phyloP scores from a whole-genome alignment of 2,329 filamentous ascomycete genomes.

The Fusarium sp. region DNA sequence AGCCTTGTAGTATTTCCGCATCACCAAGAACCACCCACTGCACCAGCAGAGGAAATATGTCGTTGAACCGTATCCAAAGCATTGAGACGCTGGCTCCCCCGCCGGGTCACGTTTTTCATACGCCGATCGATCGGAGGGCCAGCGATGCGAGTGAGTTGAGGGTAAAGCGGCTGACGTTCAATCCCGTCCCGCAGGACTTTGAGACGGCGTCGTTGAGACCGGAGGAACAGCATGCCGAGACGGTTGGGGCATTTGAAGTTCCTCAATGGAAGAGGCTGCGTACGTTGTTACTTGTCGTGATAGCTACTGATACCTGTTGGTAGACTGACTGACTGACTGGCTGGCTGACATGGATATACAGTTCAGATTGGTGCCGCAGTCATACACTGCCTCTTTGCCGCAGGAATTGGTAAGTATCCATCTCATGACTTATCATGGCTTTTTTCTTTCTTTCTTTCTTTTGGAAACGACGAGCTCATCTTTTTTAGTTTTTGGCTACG shows the following conservation, averaged over 20 bases:
- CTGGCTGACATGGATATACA: constrained; percentile 24
- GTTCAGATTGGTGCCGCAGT: constrained; percentile 46
- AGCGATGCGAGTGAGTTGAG: constrained; percentile 60
- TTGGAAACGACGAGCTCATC: neutral
- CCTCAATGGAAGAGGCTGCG: constrained; percentile 63
- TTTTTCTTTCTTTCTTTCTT: too few relatives aligned
- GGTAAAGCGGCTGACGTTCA: constrained; percentile 62
- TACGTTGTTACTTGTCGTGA: constrained; percentile 45
- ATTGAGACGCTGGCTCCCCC: constrained; percentile 58
- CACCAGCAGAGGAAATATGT: constrained; percentile 52
- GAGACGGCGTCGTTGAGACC: constrained; percentile 53
- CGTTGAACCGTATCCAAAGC: constrained; percentile 61
- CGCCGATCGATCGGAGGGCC: constrained; percentile 47
- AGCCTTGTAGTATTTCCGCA: too few relatives aligned
- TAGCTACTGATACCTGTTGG: neutral
- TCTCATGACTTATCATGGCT: neutral
- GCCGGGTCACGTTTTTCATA: constrained; percentile 43
- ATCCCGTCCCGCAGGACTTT: constrained; percentile 63
- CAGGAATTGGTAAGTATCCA: constrained; percentile 62
- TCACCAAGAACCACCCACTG: too few relatives aligned
- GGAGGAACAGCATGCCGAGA: constrained; percentile 52
- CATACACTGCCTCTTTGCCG: constrained; percentile 71
- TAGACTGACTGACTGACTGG: constrained; percentile 11
- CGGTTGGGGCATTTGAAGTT: constrained; percentile 63
- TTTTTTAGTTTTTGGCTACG: constrained; percentile 76